phyloP scores from a whole-genome alignment of 2,329 filamentous ascomycete genomes.

The Sclerotinia glacialis region DNA sequence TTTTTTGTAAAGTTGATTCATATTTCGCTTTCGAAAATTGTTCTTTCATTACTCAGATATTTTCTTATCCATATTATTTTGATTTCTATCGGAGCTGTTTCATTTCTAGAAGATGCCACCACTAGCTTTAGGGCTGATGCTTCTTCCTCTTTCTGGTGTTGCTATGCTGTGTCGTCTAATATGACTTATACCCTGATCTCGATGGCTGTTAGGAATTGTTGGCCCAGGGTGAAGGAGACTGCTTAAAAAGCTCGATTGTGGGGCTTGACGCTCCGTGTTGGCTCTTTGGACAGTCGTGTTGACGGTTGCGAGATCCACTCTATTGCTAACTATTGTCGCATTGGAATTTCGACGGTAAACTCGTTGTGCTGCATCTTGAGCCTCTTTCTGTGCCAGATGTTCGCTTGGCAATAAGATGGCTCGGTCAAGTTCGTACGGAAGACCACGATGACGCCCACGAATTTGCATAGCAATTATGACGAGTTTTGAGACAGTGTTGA shows the following conservation, averaged over 20 bases:
- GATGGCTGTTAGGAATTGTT: constrained; percentile 35
- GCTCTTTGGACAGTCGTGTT: constrained; percentile 23
- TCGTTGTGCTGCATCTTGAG: constrained; percentile 42
- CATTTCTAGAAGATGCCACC: constrained; percentile 17
- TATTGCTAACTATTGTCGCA: constrained; percentile 19
- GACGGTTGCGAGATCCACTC: not conserved
- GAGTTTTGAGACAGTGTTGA: constrained; percentile 62
- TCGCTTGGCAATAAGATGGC: constrained; percentile 68
- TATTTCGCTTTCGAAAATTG: not conserved
- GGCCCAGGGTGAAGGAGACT: constrained; percentile 38
- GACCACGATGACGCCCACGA: constrained; percentile 64
- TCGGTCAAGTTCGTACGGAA: constrained; percentile 67
- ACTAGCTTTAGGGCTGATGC: constrained; percentile 15
- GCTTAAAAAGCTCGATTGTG: constrained; percentile 33
- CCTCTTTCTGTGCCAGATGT: constrained; percentile 59
- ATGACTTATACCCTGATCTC: constrained; percentile 19
- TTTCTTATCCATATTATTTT: constrained; percentile 8
- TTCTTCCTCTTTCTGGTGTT: constrained; percentile 9
- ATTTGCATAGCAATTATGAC: constrained; percentile 68
- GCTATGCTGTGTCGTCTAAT: constrained; percentile 20
- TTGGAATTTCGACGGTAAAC: constrained; percentile 27
- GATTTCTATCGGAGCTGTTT: constrained; percentile 12
- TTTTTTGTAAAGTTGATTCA: constrained; percentile 6
- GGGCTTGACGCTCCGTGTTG: constrained; percentile 21
- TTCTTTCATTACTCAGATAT: not conserved